phyloP scores from a whole-genome alignment of 2,329 filamentous ascomycete species.

The Sarocladiaceae sp. region DNA sequence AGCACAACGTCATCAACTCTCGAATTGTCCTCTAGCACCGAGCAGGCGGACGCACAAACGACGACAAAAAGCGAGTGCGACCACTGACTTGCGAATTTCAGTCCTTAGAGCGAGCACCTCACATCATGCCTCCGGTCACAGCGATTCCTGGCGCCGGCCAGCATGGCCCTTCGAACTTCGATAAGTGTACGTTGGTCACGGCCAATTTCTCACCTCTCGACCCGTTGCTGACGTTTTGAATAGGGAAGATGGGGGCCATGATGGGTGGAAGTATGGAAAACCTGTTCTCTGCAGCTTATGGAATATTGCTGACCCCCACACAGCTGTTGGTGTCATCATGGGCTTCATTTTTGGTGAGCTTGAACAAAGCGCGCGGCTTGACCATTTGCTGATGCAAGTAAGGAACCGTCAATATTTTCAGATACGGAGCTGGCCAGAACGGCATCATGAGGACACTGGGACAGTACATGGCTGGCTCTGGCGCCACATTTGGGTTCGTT shows the following conservation, averaged over 20 bases:
- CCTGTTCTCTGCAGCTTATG: slow-evolving; percentile 5
- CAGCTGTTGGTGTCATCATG: slow-evolving; percentile 93
- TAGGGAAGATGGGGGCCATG: slow-evolving; percentile 86
- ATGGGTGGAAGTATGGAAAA: slow-evolving; percentile 88
- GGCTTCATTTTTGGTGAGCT: slow-evolving; percentile 96
- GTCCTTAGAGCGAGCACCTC: not conserved
- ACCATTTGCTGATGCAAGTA: not conserved
- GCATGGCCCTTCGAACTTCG: slow-evolving; percentile 47
- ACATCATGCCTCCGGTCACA: slow-evolving; percentile 37
- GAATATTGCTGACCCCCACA: slow-evolving; percentile 6
- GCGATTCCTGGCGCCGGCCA: slow-evolving; percentile 33
- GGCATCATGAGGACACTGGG: slow-evolving; percentile 92
- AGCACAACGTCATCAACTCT: slow-evolving; percentile 2
- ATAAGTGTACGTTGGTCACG: slow-evolving; percentile 45
- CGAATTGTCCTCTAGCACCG: not conserved
- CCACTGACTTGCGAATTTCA: too few relatives aligned
- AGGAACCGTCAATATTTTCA: slow-evolving; percentile 93
- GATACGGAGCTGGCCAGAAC: slow-evolving; percentile 88
- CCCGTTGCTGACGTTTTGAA: slow-evolving; percentile 45
- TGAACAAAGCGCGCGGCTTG: slow-evolving; percentile 18
- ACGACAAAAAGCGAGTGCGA: slow-evolving; percentile 10
- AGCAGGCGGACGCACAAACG: not conserved
- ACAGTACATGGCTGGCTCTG: slow-evolving; percentile 94
- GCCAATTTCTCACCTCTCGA: not conserved
- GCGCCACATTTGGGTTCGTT: slow-evolving; percentile 86